Conservation (phyloP, 495 filamentous ascomycete species). For the Mytilinidion resinicola region DNA sequence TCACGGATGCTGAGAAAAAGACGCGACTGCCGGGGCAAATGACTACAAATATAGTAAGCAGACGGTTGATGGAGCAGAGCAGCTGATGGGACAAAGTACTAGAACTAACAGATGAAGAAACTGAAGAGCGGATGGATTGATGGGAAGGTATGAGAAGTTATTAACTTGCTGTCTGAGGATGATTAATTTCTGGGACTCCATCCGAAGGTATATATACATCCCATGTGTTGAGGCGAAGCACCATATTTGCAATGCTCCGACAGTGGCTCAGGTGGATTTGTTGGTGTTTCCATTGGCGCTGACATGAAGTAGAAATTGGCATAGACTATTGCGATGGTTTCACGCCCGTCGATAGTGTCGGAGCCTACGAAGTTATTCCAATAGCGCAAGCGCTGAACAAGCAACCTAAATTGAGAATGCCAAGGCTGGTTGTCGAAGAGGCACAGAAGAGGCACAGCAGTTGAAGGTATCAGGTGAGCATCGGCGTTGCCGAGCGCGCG, state of each 20-base stretch:
- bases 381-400: neutral
- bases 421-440: too few species aligned
- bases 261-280: neutral
- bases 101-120: neutral
- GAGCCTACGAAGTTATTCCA: neutral
- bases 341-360: neutral
- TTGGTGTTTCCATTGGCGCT: neutral
- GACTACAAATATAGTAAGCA: neutral
- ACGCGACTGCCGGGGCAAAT: too few species aligned
- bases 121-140: neutral
- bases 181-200: neutral
- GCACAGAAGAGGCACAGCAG: neutral
- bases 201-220: neutral
- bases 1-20: constrained; percentile 62
- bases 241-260: neutral
- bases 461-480: neutral
- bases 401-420: neutral
- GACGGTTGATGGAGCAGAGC: neutral
- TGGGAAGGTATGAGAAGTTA: neutral
- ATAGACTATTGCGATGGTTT: neutral
- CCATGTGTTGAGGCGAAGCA: neutral
- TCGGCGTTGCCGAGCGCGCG: neutral
- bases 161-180: neutral
- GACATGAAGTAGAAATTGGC: neutral
- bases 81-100: neutral